These are phyloP conservation scores for Eragrostis nindensis DNA, from an alignment of 176 grass and related monocot genomes.

Conservation along the genomic window DNA sequence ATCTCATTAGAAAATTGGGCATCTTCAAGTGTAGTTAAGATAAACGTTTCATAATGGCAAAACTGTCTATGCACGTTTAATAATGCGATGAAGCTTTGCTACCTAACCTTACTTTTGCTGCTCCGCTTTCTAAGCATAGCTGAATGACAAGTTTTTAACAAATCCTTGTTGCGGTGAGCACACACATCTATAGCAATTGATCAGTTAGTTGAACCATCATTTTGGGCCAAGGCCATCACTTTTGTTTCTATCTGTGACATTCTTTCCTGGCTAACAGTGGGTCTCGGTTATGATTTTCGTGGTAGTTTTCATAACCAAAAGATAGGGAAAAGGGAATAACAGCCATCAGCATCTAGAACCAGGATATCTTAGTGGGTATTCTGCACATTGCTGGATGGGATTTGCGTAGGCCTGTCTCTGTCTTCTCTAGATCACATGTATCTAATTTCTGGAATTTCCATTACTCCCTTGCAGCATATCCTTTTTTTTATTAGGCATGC, in stretches of 20 bases:
- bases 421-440: conserved; percentile 35
- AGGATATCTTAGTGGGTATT: conserved; percentile 1
- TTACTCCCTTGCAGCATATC: not conserved
- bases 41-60: conserved; percentile 8
- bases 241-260: conserved; percentile 35
- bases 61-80: conserved; percentile 10
- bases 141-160: conserved; percentile 31
- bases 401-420: conserved; percentile 8
- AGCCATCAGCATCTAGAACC: conserved; percentile 16
- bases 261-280: conserved; percentile 24
- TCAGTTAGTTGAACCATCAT: conserved; percentile 49
- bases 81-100: not conserved
- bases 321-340: not conserved
- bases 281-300: not conserved
- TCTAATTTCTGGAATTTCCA: conserved; percentile 25
- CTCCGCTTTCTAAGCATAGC: not conserved
- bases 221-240: conserved; percentile 32
- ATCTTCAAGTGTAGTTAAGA: not conserved
- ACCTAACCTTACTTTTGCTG: conserved; percentile 17
- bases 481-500: conserved; percentile 20
- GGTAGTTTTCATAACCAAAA: too few relatives aligned
- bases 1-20: not conserved
- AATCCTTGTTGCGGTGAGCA: conserved; percentile 31
- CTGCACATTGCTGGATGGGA: not conserved
- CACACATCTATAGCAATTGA: conserved; percentile 41